Evolutionary conservation across 2,329 filamentous ascomycete genomes (phyloP).

Genomic region (Microthyrium microscopicum): DNA sequence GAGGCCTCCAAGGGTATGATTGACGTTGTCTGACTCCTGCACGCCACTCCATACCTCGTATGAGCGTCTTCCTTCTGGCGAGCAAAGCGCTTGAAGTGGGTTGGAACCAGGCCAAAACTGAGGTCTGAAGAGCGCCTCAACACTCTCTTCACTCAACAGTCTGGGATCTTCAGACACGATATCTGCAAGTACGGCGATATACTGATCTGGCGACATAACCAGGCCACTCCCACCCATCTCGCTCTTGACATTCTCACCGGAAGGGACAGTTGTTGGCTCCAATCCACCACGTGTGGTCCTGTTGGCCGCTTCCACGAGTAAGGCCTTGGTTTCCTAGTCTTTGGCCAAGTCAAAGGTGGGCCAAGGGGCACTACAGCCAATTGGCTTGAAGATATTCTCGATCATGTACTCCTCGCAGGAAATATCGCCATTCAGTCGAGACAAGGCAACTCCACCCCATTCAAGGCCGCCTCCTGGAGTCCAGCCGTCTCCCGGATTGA

Average conservation of each 20-base stretch:
- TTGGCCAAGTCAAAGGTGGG: conserved; percentile 8
- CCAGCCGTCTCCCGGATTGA: conserved; percentile 33
- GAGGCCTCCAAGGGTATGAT: conserved; percentile 10
- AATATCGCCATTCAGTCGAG: conserved; percentile 15
- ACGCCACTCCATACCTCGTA: conserved; percentile 7
- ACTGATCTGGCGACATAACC: conserved; percentile 4
- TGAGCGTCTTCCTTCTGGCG: conserved; percentile 1
- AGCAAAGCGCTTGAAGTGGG: conserved; percentile 1
- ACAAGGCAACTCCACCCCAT: conserved; percentile 31
- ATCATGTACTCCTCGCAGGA: conserved; percentile 14
- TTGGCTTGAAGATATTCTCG: conserved; percentile 12
- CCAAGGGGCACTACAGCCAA: conserved; percentile 7
- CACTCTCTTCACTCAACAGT: conserved; percentile 9
- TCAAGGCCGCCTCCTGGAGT: conserved; percentile 31
- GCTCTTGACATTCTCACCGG: conserved; percentile 7
- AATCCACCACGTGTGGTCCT: not conserved
- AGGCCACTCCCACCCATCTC: conserved; percentile 9
- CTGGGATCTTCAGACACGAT: conserved; percentile 10
- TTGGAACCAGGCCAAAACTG: conserved; percentile 10
- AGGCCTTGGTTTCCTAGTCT: conserved; percentile 8
- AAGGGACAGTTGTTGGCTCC: not conserved
- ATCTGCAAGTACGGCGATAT: conserved; percentile 9
- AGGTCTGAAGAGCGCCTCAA: conserved; percentile 13
- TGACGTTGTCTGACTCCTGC: conserved; percentile 5
- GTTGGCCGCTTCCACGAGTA: conserved; percentile 3